Evolutionary conservation across 441 rosid species (phyloP), one percentile per base, ranked within the genome.

Genomic region (Lagerstroemia fauriei): DNA sequence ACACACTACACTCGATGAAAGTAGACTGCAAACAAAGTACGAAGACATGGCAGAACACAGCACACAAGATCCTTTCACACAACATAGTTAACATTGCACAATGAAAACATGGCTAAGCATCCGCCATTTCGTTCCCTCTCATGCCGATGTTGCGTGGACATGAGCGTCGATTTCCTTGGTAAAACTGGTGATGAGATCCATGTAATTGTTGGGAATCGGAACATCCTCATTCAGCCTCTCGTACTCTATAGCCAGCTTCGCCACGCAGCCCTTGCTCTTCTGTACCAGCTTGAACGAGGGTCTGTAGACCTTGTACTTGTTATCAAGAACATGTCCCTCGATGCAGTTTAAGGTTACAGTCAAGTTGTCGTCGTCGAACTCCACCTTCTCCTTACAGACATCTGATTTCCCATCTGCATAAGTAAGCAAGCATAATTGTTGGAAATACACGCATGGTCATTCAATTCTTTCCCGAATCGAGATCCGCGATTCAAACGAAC

Each of bases 271-370:
- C 53, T 22, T 51, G 10, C 51, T 65, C 56, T 47, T 51, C 9
- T 48, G 70, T 17, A 76, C 56, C 32, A 77, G 74, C 74, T 47
- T 69, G 50, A 80, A 81, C 12, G 10, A n/a, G 50, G 66, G 31
- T 70, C 16, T 81, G 38, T 65, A 74, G 56, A 25, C 61, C 79
- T 81, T 75, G 83, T 81, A 81, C 24, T 80, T 74, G n/a, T 63
- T 20, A 17, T 75, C 59, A 25, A 59, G 27, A 18, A 75, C 27
- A 6, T 81, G 75, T 10, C 83, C 79, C 50, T 81, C 83, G 3
- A 75, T 9, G 46, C 83, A 79, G 31, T 38, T 27, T 12, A 74
- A 61, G 48, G 73, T 75, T 27, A 65, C 32, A 34, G n/a, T 61
- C 47, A 61, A 46, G 57, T 75, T 81, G 4, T 29, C 18, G 20